phyloP scores from a whole-genome alignment of 352 stramenopile species.

The Globisporangium acanthophoron region DNA sequence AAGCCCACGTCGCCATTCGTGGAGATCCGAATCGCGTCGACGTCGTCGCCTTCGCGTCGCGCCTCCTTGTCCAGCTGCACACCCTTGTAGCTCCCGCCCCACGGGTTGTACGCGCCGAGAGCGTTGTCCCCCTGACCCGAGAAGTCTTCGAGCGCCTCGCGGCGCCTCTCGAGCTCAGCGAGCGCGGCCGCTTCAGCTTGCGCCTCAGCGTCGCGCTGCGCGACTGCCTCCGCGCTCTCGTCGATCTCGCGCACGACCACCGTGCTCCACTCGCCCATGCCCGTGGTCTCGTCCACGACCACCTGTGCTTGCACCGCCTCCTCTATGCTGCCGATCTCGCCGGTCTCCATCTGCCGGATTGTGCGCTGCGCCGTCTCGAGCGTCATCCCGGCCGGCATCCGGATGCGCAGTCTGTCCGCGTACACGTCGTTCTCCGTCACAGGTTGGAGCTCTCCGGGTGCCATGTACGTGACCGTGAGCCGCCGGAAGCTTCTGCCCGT shows the following conservation, averaged over 20 bases:
- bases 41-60: background rate
- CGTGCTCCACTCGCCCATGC: constrained; percentile 80
- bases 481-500: constrained; percentile 54
- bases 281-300: constrained; percentile 60
- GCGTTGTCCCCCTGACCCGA: constrained; percentile 66
- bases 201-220: constrained; percentile 35
- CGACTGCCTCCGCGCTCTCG: constrained; percentile 63
- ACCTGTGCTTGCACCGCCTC: constrained; percentile 11
- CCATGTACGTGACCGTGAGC: constrained; percentile 67
- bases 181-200: constrained; percentile 30
- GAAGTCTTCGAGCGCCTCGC: constrained; percentile 62
- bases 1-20: constrained; percentile 55
- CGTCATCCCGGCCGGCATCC: constrained; percentile 51
- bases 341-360: constrained; percentile 36
- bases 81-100: constrained; percentile 80
- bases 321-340: constrained; percentile 17
- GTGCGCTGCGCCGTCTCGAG: constrained; percentile 62
- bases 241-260: constrained; percentile 70
- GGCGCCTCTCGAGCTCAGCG: constrained; percentile 44
- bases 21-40: constrained; percentile 37
- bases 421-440: constrained; percentile 47
- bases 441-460: constrained; percentile 23
- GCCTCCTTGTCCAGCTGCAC: constrained; percentile 49
- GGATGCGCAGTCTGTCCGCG: constrained; percentile 62
- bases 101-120: constrained; percentile 76